These are phyloP conservation scores for Stachybotrys chlorohalonatus DNA, from an alignment of 2,329 filamentous ascomycete genomes.

Conservation along the genomic window DNA sequence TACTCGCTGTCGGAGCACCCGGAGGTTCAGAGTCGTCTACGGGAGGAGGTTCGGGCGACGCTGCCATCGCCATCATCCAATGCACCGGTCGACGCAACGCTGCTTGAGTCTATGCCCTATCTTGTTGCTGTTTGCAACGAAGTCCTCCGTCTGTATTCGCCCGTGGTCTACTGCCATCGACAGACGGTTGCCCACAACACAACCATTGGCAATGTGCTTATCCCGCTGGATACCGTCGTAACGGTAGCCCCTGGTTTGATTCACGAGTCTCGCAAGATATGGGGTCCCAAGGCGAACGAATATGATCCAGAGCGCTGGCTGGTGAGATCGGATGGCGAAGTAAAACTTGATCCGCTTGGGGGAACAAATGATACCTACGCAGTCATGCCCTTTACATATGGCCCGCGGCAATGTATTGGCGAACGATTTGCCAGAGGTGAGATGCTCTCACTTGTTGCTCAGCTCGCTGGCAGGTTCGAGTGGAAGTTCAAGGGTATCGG, in stretches of 20 bases:
- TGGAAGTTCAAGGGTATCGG: slow-evolving; percentile 8
- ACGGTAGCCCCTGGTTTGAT: neutral
- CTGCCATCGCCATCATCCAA: neutral
- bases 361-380: slow-evolving; percentile 5
- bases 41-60: neutral
- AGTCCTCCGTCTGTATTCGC: slow-evolving; percentile 4
- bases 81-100: neutral
- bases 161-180: slow-evolving; percentile 2
- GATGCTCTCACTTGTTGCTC: neutral
- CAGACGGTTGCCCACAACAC: neutral
- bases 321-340: slow-evolving; percentile 1
- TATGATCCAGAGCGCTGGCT: slow-evolving; percentile 6
- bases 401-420: neutral
- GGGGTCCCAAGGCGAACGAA: neutral
- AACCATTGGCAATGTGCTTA: neutral
- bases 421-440: neutral
- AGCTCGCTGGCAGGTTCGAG: slow-evolving; percentile 3
- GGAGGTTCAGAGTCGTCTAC: neutral
- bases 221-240: neutral
- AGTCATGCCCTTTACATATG: slow-evolving; percentile 1
- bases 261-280: slow-evolving; percentile 1
- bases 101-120: slow-evolving; percentile 5
- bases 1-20: slow-evolving; percentile 1
- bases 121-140: slow-evolving; percentile 5
- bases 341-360: slow-evolving; percentile 6